phyloP scores from a whole-genome alignment of 1,139 yeast species.

The Pichia sp. region DNA sequence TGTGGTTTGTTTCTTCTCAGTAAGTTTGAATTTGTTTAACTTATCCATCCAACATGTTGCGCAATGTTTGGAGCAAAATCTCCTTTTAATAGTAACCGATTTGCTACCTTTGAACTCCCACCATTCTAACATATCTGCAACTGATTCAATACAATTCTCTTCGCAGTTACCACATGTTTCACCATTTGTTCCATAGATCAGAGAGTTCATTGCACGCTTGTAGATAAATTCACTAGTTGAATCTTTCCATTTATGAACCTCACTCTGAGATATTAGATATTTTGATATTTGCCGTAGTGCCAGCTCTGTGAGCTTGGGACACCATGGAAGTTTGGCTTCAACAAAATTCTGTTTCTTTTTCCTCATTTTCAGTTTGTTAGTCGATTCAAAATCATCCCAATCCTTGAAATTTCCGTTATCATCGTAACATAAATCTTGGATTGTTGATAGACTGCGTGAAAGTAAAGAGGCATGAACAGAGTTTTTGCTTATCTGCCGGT shows the following conservation, averaged over 20 bases:
- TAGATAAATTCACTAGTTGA: constrained; percentile 38
- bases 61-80: constrained; percentile 46
- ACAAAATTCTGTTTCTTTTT: constrained; percentile 11
- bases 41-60: constrained; percentile 33
- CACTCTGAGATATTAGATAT: constrained; percentile 44
- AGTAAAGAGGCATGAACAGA: constrained; percentile 25
- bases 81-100: constrained; percentile 42
- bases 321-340: constrained; percentile 19
- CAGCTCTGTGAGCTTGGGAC: constrained; percentile 42
- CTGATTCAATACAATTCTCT: constrained; percentile 42
- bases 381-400: constrained; percentile 19
- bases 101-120: constrained; percentile 49
- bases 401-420: constrained; percentile 15
- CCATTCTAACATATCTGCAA: constrained; percentile 58
- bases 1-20: background rate
- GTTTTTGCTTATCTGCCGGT: constrained; percentile 22
- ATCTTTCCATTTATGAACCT: constrained; percentile 43
- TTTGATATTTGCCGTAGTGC: constrained; percentile 43
- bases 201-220: constrained; percentile 40
- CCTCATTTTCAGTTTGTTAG: constrained; percentile 7
- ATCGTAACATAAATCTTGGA: constrained; percentile 24
- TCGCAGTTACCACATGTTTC: constrained; percentile 51
- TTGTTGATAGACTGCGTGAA: constrained; percentile 30
- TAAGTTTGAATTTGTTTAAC: constrained; percentile 14
- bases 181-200: constrained; percentile 43